phyloP scores from a whole-genome alignment of 345 rosid species.

The Noccaea bulbosa region DNA sequence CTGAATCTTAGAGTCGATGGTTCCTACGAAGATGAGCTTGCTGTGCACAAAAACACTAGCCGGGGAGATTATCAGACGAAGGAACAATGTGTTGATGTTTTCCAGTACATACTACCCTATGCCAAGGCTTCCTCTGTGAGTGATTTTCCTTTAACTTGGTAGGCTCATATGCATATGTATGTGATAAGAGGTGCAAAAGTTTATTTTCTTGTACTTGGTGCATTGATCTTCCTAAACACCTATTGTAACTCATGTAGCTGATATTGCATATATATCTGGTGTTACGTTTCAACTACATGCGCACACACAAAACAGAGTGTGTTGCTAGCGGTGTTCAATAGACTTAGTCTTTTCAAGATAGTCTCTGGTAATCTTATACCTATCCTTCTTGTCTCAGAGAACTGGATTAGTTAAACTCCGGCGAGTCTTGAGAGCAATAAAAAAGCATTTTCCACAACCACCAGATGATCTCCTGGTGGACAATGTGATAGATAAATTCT shows the following conservation, averaged over 20 bases:
- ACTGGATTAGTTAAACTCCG: constrained; percentile 95
- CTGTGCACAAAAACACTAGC: constrained; percentile 81
- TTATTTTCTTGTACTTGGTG: constrained; percentile 29
- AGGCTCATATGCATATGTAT: constrained; percentile 19
- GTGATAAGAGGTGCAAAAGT: constrained; percentile 15
- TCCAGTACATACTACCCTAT: constrained; percentile 87
- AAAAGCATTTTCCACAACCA: constrained; percentile 92
- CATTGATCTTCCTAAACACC: constrained; percentile 28
- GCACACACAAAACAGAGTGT: constrained; percentile 1
- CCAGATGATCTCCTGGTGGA: constrained; percentile 80
- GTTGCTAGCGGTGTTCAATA: constrained; percentile 19
- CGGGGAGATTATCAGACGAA: constrained; percentile 97
- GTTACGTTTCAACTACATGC: constrained; percentile 17
- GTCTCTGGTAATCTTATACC: constrained; percentile 30
- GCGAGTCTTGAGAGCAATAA: constrained; percentile 91
- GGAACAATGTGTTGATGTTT: constrained; percentile 97
- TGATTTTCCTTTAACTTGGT: constrained; percentile 44
- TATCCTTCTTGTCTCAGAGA: constrained; percentile 60
- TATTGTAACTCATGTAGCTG: constrained; percentile 18
- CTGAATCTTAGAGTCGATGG: constrained; percentile 92
- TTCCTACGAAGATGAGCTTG: constrained; percentile 87
- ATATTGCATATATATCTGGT: constrained; percentile 9
- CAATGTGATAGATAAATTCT: constrained; percentile 80
- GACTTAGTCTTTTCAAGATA: constrained; percentile 20
- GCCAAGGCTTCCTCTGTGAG: constrained; percentile 95